Conservation (phyloP, 805 yeast genomes). For the Pichia insulana region DNA sequence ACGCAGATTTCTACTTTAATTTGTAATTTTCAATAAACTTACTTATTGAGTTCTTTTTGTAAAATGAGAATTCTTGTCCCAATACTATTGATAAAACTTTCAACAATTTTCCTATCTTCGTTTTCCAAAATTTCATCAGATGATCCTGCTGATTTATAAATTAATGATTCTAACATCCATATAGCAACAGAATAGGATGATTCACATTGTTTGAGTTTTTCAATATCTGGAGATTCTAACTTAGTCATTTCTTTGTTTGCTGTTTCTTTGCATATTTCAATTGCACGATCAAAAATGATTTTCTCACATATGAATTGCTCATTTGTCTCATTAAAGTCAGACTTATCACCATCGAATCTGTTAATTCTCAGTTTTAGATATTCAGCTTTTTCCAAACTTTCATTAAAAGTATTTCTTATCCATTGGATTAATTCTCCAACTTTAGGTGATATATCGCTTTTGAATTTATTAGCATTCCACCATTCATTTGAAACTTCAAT, state of each 20-base stretch:
- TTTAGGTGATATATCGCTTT: slow-evolving; percentile 30
- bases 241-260: slow-evolving; percentile 68
- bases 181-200: slow-evolving; percentile 82
- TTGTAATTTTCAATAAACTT: neutral
- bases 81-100: slow-evolving; percentile 73
- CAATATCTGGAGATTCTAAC: slow-evolving; percentile 32
- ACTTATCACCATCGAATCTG: slow-evolving; percentile 35
- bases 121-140: slow-evolving; percentile 41
- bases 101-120: slow-evolving; percentile 69
- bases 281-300: slow-evolving; percentile 83
- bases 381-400: slow-evolving; percentile 83
- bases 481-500: slow-evolving; percentile 81
- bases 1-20: neutral
- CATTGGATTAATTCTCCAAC: slow-evolving; percentile 56
- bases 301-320: slow-evolving; percentile 61
- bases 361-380: slow-evolving; percentile 48
- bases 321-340: neutral
- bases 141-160: slow-evolving; percentile 34
- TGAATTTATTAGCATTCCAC: slow-evolving; percentile 57
- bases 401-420: slow-evolving; percentile 85
- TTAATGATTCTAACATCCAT: slow-evolving; percentile 89
- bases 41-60: slow-evolving; percentile 41
- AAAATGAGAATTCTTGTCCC: slow-evolving; percentile 70
- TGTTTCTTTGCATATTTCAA: slow-evolving; percentile 86
- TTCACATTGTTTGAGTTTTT: slow-evolving; percentile 71